Evolutionary conservation across 176 grass and related monocot species (phyloP).

Genomic region (Chloris gayana): DNA sequence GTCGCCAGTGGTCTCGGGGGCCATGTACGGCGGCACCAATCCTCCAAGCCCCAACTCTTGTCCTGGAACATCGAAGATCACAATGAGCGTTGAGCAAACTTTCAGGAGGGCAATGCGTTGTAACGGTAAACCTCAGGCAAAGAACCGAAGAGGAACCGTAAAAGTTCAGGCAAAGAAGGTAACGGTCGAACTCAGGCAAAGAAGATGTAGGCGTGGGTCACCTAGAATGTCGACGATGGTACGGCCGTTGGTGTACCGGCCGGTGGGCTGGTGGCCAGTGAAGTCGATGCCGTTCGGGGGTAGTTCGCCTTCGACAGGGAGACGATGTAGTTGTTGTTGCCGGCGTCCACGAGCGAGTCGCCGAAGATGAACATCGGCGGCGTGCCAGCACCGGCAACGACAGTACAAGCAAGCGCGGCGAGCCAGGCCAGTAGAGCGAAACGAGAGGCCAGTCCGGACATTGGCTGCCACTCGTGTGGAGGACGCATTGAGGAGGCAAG

Average conservation of each 20-base stretch:
- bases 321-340: slow-evolving; percentile 84
- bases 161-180: too few relatives aligned
- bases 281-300: slow-evolving; percentile 84
- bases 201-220: neutral
- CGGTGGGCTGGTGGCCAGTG: slow-evolving; percentile 50
- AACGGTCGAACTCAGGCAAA: too few relatives aligned
- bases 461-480: slow-evolving; percentile 2
- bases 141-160: too few relatives aligned
- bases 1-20: slow-evolving; percentile 59
- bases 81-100: neutral
- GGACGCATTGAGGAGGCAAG: neutral
- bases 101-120: neutral
- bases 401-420: slow-evolving; percentile 18
- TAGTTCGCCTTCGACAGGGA: slow-evolving; percentile 73
- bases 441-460: neutral
- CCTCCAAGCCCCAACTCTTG: slow-evolving; percentile 56
- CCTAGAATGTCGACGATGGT: slow-evolving; percentile 81
- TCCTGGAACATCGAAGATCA: slow-evolving; percentile 38
- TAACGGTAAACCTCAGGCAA: neutral
- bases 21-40: slow-evolving; percentile 67
- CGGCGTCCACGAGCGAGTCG: slow-evolving; percentile 84
- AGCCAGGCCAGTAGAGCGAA: slow-evolving; percentile 31
- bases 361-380: slow-evolving; percentile 73
- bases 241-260: slow-evolving; percentile 81
- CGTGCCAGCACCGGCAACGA: neutral